phyloP scores from a whole-genome alignment of 2,329 filamentous ascomycete genomes.

The Cladosporium phlei region DNA sequence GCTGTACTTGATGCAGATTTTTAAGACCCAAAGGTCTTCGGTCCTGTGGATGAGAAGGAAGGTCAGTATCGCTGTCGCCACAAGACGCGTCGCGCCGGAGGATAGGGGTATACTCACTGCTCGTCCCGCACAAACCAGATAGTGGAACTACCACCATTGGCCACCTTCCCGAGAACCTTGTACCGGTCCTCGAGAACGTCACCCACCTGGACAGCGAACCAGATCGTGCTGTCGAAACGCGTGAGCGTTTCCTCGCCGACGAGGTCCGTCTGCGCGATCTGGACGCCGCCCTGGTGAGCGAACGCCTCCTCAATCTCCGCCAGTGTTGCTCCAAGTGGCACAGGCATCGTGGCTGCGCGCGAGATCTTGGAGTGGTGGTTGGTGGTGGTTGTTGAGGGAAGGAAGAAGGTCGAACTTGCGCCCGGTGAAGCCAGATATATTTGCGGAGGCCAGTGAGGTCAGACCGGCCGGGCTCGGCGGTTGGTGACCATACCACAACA shows the following conservation, averaged over 20 bases:
- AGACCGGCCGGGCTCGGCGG: no score
- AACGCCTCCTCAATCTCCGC: slow-evolving; percentile 12
- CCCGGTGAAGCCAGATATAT: no score
- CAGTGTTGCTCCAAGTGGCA: slow-evolving; percentile 7
- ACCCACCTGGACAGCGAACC: slow-evolving; percentile 6
- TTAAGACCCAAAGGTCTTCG: slow-evolving; percentile 1
- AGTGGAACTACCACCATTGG: slow-evolving; percentile 8
- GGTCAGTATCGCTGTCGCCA: not conserved
- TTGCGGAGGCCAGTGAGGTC: no score
- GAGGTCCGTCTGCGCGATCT: not conserved
- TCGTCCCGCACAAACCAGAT: slow-evolving; percentile 8
- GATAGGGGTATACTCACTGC: not conserved
- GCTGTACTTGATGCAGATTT: slow-evolving; percentile 7
- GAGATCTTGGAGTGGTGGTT: not conserved
- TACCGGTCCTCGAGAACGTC: slow-evolving; percentile 6
- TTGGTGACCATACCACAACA: no score
- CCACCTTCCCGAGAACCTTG: slow-evolving; percentile 11
- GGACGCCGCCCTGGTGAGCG: slow-evolving; percentile 1
- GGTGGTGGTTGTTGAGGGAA: not conserved
- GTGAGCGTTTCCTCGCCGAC: slow-evolving; percentile 11
- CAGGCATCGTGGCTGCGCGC: not conserved
- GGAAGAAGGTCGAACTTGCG: no score
- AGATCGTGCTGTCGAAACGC: slow-evolving; percentile 6
- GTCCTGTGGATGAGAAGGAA: not conserved
- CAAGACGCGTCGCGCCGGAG: not conserved